A percentile compares a stretch with the other conserved stretches of the same genome.
These are phyloP conservation scores for Bolboschoenoplectus hybrid DNA, from an alignment of 202 grass and related monocot genomes.

Conservation along the genomic window DNA sequence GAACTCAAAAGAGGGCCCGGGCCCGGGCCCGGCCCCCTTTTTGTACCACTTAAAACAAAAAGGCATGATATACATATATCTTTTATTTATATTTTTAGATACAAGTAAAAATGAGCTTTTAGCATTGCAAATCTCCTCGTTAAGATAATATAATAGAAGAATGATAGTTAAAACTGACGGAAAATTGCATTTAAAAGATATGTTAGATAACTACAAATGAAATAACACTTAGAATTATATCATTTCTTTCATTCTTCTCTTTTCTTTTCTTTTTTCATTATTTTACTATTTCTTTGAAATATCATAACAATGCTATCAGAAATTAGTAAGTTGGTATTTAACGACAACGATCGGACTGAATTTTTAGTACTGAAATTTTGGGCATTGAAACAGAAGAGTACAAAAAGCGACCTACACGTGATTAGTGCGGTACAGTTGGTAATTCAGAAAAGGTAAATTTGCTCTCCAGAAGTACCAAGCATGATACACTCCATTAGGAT, in stretches of 20 bases:
- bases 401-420: neutral
- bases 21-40: neutral
- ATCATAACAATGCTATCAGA: neutral
- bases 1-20: neutral
- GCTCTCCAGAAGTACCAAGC: neutral
- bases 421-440: conserved; percentile 7
- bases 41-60: neutral
- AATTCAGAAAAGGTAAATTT: neutral
- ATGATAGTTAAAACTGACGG: too few relatives aligned
- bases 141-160: too few relatives aligned
- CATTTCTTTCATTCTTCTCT: too few relatives aligned
- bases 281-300: too few relatives aligned
- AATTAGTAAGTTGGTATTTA: neutral
- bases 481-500: neutral
- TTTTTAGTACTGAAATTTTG: neutral
- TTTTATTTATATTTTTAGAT: too few relatives aligned
- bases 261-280: too few relatives aligned
- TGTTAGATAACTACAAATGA: too few relatives aligned
- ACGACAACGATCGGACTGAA: neutral
- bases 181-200: too few relatives aligned
- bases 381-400: neutral
- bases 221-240: too few relatives aligned
- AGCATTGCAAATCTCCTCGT: too few relatives aligned
- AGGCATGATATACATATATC: neutral
- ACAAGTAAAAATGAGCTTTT: too few relatives aligned